Conservation (phyloP, 2,329 filamentous ascomycete genomes). For the Emergomyces pasteurianus region DNA sequence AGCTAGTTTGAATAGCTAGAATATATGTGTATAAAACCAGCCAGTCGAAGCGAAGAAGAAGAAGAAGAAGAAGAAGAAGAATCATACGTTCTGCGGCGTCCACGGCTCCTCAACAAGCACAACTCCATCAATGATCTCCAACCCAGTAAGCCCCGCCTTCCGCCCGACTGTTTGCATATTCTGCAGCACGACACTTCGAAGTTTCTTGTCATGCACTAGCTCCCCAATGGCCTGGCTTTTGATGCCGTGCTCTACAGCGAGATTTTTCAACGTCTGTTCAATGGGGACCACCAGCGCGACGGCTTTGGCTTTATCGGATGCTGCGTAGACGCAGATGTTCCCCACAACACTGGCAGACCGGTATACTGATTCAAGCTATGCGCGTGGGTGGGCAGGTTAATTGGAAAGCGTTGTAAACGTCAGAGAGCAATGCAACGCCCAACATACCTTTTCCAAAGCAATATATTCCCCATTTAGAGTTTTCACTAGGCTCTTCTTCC, state of each 20-base stretch:
- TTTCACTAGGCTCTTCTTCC: constrained; percentile 98
- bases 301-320: constrained; percentile 39
- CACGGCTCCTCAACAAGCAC: constrained; percentile 33
- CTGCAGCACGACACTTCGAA: constrained; percentile 28
- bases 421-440: no score
- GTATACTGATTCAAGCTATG: constrained; percentile 75
- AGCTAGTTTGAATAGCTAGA: neutral
- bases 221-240: constrained; percentile 20
- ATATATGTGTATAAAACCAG: no score
- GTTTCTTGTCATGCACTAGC: constrained; percentile 25
- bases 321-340: constrained; percentile 46
- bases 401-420: no score
- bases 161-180: constrained; percentile 26
- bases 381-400: neutral
- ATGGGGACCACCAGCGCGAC: constrained; percentile 49
- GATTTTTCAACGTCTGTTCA: constrained; percentile 48
- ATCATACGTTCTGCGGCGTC: constrained; percentile 43
- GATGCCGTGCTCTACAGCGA: constrained; percentile 41
- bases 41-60: neutral
- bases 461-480: constrained; percentile 93
- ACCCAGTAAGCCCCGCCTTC: constrained; percentile 23
- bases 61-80: neutral
- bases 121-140: constrained; percentile 31
- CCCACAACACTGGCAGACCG: constrained; percentile 38
- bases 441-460: constrained; percentile 63